These are phyloP conservation scores for Tranzscheliella williamsii DNA, from an alignment of 1,284 basidiomycete species.

Conservation along the genomic window DNA sequence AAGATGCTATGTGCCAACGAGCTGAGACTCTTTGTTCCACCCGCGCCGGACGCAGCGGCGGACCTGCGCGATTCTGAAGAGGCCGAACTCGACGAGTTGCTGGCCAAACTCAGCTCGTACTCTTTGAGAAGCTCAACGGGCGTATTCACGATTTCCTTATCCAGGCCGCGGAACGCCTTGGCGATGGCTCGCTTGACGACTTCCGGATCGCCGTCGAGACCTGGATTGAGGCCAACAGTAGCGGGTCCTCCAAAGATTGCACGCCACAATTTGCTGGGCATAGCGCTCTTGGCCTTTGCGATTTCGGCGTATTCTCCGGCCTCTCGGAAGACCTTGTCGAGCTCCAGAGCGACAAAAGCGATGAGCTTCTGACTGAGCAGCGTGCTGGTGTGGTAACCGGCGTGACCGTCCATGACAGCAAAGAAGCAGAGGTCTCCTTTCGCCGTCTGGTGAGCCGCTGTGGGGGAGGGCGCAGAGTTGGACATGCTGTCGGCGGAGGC, in stretches of 20 bases:
- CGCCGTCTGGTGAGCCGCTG: conserved; percentile 5
- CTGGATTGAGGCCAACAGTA: conserved; percentile 8
- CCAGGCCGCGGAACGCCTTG: conserved; percentile 76
- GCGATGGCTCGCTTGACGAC: conserved; percentile 74
- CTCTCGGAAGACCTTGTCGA: conserved; percentile 66
- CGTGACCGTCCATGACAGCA: conserved; percentile 89
- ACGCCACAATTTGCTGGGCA: conserved; percentile 50
- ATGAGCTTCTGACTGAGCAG: conserved; percentile 84
- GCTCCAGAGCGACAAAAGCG: conserved; percentile 79
- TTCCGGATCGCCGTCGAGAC: conserved; percentile 68
- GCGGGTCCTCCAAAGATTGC: conserved; percentile 50
- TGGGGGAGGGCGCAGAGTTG: conserved; percentile 6
- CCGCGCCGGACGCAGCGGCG: conserved; percentile 3
- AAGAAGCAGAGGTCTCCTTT: conserved; percentile 67
- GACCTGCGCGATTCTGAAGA: conserved; percentile 9
- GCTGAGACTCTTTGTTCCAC: conserved; percentile 43
- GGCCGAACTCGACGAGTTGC: conserved; percentile 61
- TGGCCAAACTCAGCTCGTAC: conserved; percentile 58
- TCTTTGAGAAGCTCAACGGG: conserved; percentile 73
- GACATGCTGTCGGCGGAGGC: conserved; percentile 4
- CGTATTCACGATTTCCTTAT: conserved; percentile 74
- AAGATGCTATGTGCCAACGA: conserved; percentile 56
- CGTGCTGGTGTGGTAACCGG: conserved; percentile 79
- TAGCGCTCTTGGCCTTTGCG: conserved; percentile 52
- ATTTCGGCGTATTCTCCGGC: conserved; percentile 57